A percentile compares a stretch with the other conserved stretches of the same genome.
Evolutionary conservation across 1,139 yeast species (phyloP).

Genomic region (Saccharomyces hybrid): DNA sequence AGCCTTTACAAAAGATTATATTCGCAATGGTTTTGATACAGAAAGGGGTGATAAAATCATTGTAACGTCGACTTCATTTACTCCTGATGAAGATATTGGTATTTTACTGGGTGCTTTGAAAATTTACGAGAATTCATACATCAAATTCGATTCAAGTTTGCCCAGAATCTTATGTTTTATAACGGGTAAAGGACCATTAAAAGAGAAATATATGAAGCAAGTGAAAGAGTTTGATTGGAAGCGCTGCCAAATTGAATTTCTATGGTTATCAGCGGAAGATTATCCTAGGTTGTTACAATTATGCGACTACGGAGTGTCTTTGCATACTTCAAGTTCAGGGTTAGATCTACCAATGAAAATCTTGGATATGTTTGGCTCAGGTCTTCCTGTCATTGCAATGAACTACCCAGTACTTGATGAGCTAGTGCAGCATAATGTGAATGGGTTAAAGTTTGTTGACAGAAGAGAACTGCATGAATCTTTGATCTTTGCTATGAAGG

Average conservation of each 20-base stretch:
- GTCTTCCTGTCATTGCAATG: slow-evolving; percentile 81
- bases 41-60: slow-evolving; percentile 48
- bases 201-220: slow-evolving; percentile 40
- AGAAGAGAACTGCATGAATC: slow-evolving; percentile 46
- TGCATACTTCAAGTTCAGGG: slow-evolving; percentile 90
- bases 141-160: slow-evolving; percentile 23
- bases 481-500: slow-evolving; percentile 41
- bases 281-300: slow-evolving; percentile 69
- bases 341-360: slow-evolving; percentile 96
- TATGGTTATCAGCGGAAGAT: slow-evolving; percentile 74
- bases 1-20: slow-evolving; percentile 33
- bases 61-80: slow-evolving; percentile 85
- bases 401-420: slow-evolving; percentile 67
- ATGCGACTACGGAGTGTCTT: slow-evolving; percentile 83
- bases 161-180: slow-evolving; percentile 61
- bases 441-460: slow-evolving; percentile 41
- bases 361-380: slow-evolving; percentile 93
- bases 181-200: slow-evolving; percentile 93
- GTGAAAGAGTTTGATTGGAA: slow-evolving; percentile 40
- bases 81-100: slow-evolving; percentile 87
- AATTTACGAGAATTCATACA: slow-evolving; percentile 41
- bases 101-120: slow-evolving; percentile 63
- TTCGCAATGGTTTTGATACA: slow-evolving; percentile 32
- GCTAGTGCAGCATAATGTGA: slow-evolving; percentile 42
- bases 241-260: slow-evolving; percentile 49